These are phyloP conservation scores for Scutellaria galericulata DNA, from an alignment of 257 asterid genomes.

Conservation along the genomic window DNA sequence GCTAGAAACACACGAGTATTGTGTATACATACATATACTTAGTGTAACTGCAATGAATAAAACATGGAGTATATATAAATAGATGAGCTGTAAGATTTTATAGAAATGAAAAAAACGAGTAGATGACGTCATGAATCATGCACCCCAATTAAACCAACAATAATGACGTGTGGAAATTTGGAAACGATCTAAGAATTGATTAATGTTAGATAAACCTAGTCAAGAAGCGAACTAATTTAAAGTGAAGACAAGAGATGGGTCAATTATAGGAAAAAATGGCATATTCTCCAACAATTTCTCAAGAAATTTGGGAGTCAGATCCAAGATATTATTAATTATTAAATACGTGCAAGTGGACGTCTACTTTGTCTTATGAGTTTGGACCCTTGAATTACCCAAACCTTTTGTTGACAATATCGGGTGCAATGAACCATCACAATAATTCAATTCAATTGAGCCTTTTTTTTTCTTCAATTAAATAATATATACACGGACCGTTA, in stretches of 20 bases:
- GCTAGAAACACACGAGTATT: background rate
- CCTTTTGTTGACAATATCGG: constrained; percentile 1
- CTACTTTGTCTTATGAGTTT: background rate
- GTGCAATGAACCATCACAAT: constrained; percentile 6
- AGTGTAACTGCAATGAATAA: too few species aligned
- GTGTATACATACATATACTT: too few species aligned
- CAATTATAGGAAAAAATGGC: constrained; percentile 35
- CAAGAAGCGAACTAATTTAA: constrained; percentile 21
- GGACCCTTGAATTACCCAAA: background rate
- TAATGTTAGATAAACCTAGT: constrained; percentile 23
- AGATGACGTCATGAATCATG: constrained; percentile 30
- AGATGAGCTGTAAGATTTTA: background rate
- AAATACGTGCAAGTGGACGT: constrained; percentile 6
- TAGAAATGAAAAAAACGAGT: background rate
- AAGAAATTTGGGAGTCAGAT: constrained; percentile 29
- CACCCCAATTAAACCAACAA: constrained; percentile 23
- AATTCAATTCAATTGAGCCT: too few species aligned
- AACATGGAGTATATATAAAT: too few species aligned
- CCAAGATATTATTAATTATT: constrained; percentile 26
- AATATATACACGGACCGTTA: too few species aligned
- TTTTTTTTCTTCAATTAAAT: too few species aligned
- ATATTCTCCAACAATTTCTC: constrained; percentile 36
- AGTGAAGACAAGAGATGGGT: constrained; percentile 33
- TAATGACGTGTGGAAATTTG: constrained; percentile 12
- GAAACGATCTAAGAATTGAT: background rate